phyloP scores from a whole-genome alignment of 345 rosid species.

The Ailanthus altissimus region DNA sequence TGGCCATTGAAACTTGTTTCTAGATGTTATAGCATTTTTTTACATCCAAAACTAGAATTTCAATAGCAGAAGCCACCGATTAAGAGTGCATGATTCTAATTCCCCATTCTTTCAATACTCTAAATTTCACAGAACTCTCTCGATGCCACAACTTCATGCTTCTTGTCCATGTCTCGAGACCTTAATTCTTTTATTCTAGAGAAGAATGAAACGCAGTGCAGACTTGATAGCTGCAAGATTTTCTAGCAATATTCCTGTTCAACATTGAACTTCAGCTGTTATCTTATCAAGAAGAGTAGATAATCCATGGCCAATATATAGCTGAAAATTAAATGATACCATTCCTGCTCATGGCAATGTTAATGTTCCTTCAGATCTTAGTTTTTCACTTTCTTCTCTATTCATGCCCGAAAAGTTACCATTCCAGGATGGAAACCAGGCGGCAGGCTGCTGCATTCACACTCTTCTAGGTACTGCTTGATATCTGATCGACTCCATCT shows the following conservation, averaged over 20 bases:
- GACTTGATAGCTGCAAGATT: neutral
- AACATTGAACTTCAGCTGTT: neutral
- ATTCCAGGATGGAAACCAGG: neutral
- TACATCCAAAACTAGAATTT: no score
- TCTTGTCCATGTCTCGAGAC: neutral
- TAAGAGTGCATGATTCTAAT: neutral
- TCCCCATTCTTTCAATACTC: neutral
- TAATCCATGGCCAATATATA: neutral
- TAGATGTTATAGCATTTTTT: no score
- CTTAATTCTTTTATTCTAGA: neutral
- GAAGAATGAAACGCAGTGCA: no score
- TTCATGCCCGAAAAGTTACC: neutral
- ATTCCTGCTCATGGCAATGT: no score
- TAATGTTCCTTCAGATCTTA: neutral
- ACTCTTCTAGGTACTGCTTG: neutral
- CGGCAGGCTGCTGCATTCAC: neutral
- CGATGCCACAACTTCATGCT: neutral
- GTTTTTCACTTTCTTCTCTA: neutral
- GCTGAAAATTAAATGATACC: neutral
- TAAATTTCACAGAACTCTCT: neutral
- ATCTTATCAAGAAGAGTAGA: neutral
- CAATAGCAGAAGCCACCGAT: no score
- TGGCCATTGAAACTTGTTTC: no score
- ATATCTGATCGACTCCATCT: slow-evolving; percentile 1
- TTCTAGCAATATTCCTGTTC: neutral